Base-by-base conservation (phyloP, 2,329 filamentous ascomycete species). In the Xylaria multiplex region DNA sequence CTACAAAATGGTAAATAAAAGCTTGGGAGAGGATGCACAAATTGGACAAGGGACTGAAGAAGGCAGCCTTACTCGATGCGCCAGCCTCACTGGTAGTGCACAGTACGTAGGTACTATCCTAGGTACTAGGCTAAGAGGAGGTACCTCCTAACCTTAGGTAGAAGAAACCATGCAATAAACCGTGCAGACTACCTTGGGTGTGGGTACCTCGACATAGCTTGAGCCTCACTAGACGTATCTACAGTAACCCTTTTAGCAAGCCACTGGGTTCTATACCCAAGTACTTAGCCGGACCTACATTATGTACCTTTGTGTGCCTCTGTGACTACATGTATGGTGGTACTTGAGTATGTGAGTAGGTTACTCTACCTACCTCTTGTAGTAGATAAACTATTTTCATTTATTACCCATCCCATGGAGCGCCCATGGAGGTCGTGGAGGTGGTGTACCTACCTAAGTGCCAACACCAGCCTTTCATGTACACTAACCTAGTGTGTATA, bases 21-120 rank as follows among this genome's bases (percentile, higher is more conserved):
- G 24, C 42, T 16, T 55, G 42, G 24, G 37, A 43, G 46, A 53
- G 40, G 50, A 59, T 64, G 59, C 50, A 66, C 64, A 64, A 59
- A 56, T 66, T 64, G 35, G 24, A 22, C 37, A 30, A 19, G 37
- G 19, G 52, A 55, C 54, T 19, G 43, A 35, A 60, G 19, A 24
- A 13, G 24, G 22, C 40, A 19, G 45, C 46, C 32, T 52, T 42
- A 32, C 35, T 52, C 14, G n/a, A 55, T 61, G 59, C 42, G 50
- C 49, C 50, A 61, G 59, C 59, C 59, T 61, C 50, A 61, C 50
- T 43, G 54, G 5, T 27, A 40, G 6, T 11, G 49, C 32, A 37
- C 49, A 13, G 45, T 24, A 48, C 2, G 45, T 13, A 48, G 24
- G 4, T 49, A 1, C 8, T 30, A 27, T 49, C 9, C 30, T 30